Evolutionary conservation across 805 yeast species (phyloP).

Genomic region (Wickerhamiella spandovensis): DNA sequence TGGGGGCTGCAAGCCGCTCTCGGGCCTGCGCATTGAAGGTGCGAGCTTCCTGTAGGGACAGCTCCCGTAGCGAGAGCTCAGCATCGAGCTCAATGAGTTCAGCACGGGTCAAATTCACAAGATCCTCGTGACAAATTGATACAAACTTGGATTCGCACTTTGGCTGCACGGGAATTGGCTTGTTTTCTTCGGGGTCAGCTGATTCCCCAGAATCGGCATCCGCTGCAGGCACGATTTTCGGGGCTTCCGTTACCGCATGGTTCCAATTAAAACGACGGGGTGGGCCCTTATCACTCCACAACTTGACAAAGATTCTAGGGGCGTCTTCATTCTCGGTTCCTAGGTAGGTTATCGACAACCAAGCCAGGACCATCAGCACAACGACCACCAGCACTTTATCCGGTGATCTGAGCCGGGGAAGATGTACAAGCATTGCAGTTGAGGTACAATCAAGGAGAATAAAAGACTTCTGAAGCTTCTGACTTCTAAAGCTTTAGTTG

Average conservation of each 20-base stretch:
- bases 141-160: too few relatives aligned
- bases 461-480: neutral
- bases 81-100: neutral
- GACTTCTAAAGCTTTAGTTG: neutral
- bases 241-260: too few relatives aligned
- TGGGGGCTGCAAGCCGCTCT: neutral
- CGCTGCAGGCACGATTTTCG: too few relatives aligned
- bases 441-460: neutral
- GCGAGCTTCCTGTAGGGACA: neutral
- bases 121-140: neutral
- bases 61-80: neutral
- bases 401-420: neutral
- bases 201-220: too few relatives aligned
- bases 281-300: neutral
- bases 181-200: too few relatives aligned
- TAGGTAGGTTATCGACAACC: neutral
- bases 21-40: neutral
- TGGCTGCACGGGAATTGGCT: too few relatives aligned
- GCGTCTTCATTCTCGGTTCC: neutral
- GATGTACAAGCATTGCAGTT: neutral
- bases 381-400: neutral
- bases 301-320: neutral
- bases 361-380: neutral
- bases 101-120: neutral
- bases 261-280: neutral